phyloP scores from a whole-genome alignment of 352 stramenopile species.

The Phytophthora foliorum region DNA sequence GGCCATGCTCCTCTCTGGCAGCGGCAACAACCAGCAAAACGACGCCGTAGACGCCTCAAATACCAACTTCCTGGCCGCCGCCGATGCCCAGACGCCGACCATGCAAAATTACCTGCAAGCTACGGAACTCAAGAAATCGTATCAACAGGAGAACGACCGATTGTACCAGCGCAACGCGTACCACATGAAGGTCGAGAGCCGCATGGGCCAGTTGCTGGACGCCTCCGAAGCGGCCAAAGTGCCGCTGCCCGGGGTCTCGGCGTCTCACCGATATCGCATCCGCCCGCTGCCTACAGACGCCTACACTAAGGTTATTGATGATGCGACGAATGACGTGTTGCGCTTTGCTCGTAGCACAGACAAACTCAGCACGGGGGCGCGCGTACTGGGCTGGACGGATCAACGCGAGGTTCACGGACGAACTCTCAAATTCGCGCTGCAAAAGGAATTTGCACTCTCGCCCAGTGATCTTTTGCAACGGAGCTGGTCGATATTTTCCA shows the following conservation, averaged over 20 bases:
- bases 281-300: constrained; percentile 37
- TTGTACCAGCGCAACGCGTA: constrained; percentile 60
- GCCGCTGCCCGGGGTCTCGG: constrained; percentile 9
- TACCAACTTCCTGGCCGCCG: not conserved
- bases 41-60: not conserved
- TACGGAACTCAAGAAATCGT: constrained; percentile 53
- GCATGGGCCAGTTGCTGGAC: constrained; percentile 65
- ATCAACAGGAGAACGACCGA: constrained; percentile 64
- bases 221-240: constrained; percentile 44
- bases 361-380: constrained; percentile 57
- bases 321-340: constrained; percentile 60
- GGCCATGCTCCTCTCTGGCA: constrained; percentile 34
- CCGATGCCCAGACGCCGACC: constrained; percentile 24
- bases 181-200: constrained; percentile 63
- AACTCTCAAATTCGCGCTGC: constrained; percentile 68
- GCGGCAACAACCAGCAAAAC: not conserved
- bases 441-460: constrained; percentile 61
- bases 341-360: constrained; percentile 49
- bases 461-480: constrained; percentile 54
- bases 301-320: constrained; percentile 59
- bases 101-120: constrained; percentile 60
- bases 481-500: constrained; percentile 71
- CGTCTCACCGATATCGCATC: constrained; percentile 47
- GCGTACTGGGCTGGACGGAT: constrained; percentile 75
- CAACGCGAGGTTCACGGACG: constrained; percentile 56